Evolutionary conservation across 106 monocot species (phyloP).

Genomic region (Dendrobium nobile): DNA sequence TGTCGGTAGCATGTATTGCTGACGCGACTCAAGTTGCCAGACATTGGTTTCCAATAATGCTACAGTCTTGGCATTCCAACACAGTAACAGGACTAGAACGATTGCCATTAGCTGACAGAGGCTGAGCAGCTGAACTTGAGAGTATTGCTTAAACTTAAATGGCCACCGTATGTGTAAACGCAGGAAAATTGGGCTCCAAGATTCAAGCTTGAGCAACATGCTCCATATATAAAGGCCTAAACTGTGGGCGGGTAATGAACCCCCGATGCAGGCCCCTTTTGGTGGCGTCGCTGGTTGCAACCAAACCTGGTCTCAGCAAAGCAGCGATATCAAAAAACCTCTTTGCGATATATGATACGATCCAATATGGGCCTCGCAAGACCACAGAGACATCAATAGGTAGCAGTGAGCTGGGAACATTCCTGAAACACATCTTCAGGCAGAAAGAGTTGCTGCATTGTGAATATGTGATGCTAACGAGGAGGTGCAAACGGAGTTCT

Average conservation of each 20-base stretch:
- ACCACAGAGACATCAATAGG: conserved; percentile 98
- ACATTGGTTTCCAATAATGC: conserved; percentile 41
- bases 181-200: conserved; percentile 65
- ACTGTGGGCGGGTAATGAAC: conserved; percentile 95
- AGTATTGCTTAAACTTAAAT: conserved; percentile 22
- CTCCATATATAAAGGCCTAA: conserved; percentile 99
- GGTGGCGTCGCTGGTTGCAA: conserved; percentile 97
- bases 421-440: conserved; percentile 82
- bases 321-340: conserved; percentile 97
- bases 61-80: conserved; percentile 30
- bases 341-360: conserved; percentile 99
- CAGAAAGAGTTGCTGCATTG: conserved; percentile 56
- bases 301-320: conserved; percentile 99
- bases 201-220: conserved; percentile 98
- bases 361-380: conserved; percentile 92
- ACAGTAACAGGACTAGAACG: conserved; percentile 22
- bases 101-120: conserved; percentile 26
- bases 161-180: conserved; percentile 31
- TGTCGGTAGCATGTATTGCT: conserved; percentile 52
- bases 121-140: conserved; percentile 19
- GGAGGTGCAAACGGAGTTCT: conserved; percentile 23
- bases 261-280: conserved; percentile 79
- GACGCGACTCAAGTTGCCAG: conserved; percentile 46
- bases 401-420: conserved; percentile 93
- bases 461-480: conserved; percentile 57